Percentiles rank a stretch among this genome's conserved stretches.
These are phyloP conservation scores for Penicillium cataractarum DNA, from an alignment of 495 filamentous ascomycete genomes.

Conservation along the genomic window DNA sequence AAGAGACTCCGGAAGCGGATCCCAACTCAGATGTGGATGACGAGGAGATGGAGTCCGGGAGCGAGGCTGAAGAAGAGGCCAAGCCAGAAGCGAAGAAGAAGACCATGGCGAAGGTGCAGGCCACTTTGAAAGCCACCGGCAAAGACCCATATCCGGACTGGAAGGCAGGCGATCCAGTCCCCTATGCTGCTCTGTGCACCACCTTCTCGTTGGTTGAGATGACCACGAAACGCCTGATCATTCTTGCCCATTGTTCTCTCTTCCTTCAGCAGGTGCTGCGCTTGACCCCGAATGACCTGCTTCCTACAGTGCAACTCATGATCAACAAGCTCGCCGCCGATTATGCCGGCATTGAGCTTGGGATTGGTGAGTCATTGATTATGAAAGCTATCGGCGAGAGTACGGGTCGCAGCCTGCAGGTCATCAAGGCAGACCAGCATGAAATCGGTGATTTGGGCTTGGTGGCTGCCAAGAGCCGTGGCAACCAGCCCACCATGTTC, in stretches of 20 bases:
- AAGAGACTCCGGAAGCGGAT: conserved; percentile 40
- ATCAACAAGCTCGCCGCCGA: conserved; percentile 97
- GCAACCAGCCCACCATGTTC: conserved; percentile 95
- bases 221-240: conserved; percentile 87
- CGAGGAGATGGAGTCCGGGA: conserved; percentile 52
- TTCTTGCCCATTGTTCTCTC: conserved; percentile 82
- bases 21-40: conserved; percentile 47
- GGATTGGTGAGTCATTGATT: conserved; percentile 95
- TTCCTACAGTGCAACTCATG: conserved; percentile 90
- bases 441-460: conserved; percentile 94
- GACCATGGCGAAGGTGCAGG: conserved; percentile 82
- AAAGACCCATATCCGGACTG: conserved; percentile 94
- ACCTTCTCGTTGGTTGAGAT: conserved; percentile 94
- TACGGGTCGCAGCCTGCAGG: conserved; percentile 80
- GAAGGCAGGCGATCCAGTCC: conserved; percentile 84
- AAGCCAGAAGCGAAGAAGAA: conserved; percentile 77
- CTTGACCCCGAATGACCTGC: conserved; percentile 83
- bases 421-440: conserved; percentile 93
- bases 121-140: conserved; percentile 62
- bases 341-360: conserved; percentile 92
- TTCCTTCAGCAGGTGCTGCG: conserved; percentile 93
- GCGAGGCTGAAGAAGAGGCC: conserved; percentile 68
- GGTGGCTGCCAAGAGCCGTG: conserved; percentile 91
- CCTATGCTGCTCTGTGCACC: conserved; percentile 91
- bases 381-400: conserved; percentile 98